Evolutionary conservation across 2,329 filamentous ascomycete genomes (phyloP), one percentile per base, ranked within the genome.

Genomic region (Botrytis elliptica): DNA sequence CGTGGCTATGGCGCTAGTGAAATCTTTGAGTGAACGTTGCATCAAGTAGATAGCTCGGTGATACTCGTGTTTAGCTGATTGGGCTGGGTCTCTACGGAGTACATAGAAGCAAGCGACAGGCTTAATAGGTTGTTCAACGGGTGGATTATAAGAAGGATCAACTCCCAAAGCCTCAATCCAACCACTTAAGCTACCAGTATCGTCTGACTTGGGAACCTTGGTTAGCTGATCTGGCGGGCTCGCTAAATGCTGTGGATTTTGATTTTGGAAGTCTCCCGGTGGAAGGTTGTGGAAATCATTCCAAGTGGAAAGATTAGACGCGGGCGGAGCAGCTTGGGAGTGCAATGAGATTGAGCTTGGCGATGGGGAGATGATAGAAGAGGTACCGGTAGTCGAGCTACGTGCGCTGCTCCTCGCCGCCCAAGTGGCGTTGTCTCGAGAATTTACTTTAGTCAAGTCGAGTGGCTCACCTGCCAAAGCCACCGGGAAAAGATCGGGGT

Each of bases 151-250:
- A 3, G 88, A 88, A 25, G 91, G 85, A 81, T 98, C 96, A n/a
- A 98, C 93, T 46, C 94, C 96, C 12, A 97, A 84, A 1, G 94
- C 94, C 81, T 98, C 94, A 76, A 98, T 96, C 91, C 92, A 97
- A 9, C 93, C 92, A 75, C 89, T 92, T 42, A 94, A 84, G 38
- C 88, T 89, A 16, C 91, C 91, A 52, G 88, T 84, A 36, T 89
- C 88, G 71, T 91, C 89, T 1, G 84, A 87, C 77, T 85, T 85
- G 63, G 84, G 83, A n/a, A 89, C 81, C 76, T 86, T 92, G 81
- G 82, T 90, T 80, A 78, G 82, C 55, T 86, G 87, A 82, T 83
- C 86, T 76, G 85, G 84, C 33, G 85, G 85, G 69, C 82, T 85
- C 18, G 82, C 85, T 59, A 83, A 78, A 72, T 83, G 83, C 76